phyloP scores from a whole-genome alignment of 352 stramenopile species.

The Thalassiosira exigua region DNA sequence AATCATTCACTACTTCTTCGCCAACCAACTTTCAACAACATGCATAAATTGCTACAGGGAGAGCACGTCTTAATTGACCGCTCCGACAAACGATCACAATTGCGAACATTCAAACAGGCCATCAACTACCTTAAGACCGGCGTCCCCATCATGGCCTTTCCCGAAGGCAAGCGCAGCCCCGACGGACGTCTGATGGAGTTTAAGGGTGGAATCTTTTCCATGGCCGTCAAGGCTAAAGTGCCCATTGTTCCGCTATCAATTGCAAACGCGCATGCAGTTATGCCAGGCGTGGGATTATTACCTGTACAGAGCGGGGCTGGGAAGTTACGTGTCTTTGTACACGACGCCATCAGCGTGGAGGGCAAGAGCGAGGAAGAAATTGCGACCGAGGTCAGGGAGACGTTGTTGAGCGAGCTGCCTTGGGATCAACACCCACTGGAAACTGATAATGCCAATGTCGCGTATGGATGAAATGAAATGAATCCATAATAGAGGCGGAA shows the following conservation, averaged over 20 bases:
- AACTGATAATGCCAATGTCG: too few relatives aligned
- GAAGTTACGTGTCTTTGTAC: conserved; percentile 75
- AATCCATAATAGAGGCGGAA: too few relatives aligned
- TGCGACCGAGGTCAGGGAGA: conserved; percentile 39
- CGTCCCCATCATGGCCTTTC: conserved; percentile 81
- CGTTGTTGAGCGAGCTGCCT: conserved; percentile 68
- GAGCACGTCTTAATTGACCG: conserved; percentile 81
- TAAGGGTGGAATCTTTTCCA: conserved; percentile 65
- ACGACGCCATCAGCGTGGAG: conserved; percentile 68
- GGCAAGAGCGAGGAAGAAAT: conserved; percentile 77
- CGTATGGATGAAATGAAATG: too few relatives aligned
- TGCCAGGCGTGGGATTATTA: conserved; percentile 65
- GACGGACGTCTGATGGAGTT: conserved; percentile 78
- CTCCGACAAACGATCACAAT: conserved; percentile 69
- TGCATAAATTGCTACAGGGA: conserved; percentile 51
- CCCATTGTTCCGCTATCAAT: conserved; percentile 81
- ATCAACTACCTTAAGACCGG: conserved; percentile 72
- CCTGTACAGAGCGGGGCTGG: conserved; percentile 66
- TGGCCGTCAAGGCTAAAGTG: conserved; percentile 74
- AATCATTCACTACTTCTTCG: background rate
- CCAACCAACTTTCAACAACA: background rate
- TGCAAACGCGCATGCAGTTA: conserved; percentile 75
- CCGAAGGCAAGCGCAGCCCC: conserved; percentile 65
- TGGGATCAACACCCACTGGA: conserved; percentile 67
- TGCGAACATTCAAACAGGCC: conserved; percentile 76